A percentile compares a stretch with the other conserved stretches of the same genome.
These are phyloP conservation scores for Paspalum vaginatum DNA, from an alignment of 176 grass and related monocot species.

Conservation along the genomic window DNA sequence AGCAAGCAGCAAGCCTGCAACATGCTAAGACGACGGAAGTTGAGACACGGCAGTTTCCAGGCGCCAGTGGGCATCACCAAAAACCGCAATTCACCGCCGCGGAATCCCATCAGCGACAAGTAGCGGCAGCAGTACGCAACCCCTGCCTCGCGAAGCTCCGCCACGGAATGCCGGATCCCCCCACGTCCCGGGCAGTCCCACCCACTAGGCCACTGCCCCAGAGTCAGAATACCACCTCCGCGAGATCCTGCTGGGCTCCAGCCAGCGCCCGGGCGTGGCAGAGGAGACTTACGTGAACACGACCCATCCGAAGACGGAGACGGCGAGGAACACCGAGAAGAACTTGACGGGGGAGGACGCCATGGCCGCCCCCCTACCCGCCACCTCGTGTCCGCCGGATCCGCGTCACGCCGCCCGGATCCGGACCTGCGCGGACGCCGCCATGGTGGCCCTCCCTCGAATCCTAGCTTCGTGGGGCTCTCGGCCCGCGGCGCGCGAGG, in stretches of 20 bases:
- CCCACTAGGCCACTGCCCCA: neutral
- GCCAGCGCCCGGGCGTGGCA: neutral
- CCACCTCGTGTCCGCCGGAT: conserved; percentile 8
- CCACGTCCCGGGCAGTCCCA: neutral
- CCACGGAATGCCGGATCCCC: conserved; percentile 1
- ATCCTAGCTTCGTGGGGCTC: conserved; percentile 35
- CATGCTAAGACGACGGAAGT: neutral
- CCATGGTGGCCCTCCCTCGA: conserved; percentile 39
- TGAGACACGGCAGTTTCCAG: neutral
- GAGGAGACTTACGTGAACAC: conserved; percentile 74
- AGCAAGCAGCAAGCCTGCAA: neutral
- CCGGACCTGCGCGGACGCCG: conserved; percentile 29
- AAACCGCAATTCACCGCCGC: neutral
- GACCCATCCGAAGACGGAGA: conserved; percentile 89
- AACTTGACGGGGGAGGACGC: conserved; percentile 99
- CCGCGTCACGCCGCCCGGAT: conserved; percentile 57
- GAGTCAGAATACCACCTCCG: neutral
- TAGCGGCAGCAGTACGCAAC: neutral
- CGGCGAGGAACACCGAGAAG: conserved; percentile 83
- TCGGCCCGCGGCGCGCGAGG: conserved; percentile 5
- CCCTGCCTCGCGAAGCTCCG: neutral
- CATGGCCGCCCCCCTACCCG: conserved; percentile 44
- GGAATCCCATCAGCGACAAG: neutral
- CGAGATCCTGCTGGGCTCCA: conserved; percentile 10
- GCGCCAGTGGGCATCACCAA: neutral